These are phyloP conservation scores for Dichotomopilus funicola DNA, from an alignment of 2,329 filamentous ascomycete genomes.

Conservation along the genomic window DNA sequence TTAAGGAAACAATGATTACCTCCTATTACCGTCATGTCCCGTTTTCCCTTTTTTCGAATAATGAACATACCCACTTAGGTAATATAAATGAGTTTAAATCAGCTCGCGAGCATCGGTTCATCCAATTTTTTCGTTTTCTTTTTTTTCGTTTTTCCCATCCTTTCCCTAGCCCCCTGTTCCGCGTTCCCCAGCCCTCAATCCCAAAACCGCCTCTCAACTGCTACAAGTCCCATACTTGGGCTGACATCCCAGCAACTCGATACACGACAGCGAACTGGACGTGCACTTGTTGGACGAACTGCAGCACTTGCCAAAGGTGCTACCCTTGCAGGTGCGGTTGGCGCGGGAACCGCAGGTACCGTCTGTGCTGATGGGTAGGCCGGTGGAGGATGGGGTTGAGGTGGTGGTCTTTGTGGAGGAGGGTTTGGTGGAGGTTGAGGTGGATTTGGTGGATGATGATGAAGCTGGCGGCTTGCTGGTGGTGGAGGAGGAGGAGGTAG, in stretches of 20 bases:
- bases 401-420: background rate
- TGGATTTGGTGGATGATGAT: no score
- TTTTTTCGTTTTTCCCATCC: background rate
- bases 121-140: no score
- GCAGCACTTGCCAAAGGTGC: slow-evolving; percentile 22
- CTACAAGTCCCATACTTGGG: slow-evolving; percentile 19
- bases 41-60: no score
- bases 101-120: no score
- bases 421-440: no score
- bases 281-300: slow-evolving; percentile 16
- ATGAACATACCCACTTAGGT: no score
- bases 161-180: background rate
- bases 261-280: slow-evolving; percentile 18
- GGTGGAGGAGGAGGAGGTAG: background rate
- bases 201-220: background rate
- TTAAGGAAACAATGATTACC: no score
- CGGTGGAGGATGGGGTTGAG: slow-evolving; percentile 8
- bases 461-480: no score
- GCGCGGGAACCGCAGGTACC: slow-evolving; percentile 19
- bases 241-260: slow-evolving; percentile 21
- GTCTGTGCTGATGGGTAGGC: slow-evolving; percentile 16
- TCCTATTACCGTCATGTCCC: no score
- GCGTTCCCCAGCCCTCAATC: background rate
- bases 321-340: slow-evolving; percentile 21
- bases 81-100: no score